phyloP scores from a whole-genome alignment of 1,139 yeast species.

The Taphrina wiesneri region DNA sequence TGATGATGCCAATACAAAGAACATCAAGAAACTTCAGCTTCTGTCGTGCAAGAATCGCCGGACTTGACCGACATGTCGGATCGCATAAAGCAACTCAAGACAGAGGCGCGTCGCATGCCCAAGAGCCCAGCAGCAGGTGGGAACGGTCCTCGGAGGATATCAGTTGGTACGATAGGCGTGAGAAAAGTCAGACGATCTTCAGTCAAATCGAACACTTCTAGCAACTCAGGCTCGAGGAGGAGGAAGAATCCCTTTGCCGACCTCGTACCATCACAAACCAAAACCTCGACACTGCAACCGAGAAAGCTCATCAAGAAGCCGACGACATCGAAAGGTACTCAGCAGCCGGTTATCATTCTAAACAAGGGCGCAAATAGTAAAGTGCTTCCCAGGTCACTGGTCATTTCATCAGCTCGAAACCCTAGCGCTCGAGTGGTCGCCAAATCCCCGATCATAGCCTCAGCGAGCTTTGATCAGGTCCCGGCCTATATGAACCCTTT shows the following conservation, averaged over 20 bases:
- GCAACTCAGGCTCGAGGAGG: background rate
- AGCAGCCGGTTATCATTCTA: background rate
- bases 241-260: conserved; percentile 15
- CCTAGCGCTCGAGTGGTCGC: background rate
- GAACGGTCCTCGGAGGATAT: conserved; percentile 24
- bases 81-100: conserved; percentile 23
- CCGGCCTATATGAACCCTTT: background rate
- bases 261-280: conserved; percentile 8
- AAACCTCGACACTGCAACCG: background rate
- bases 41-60: background rate
- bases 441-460: background rate
- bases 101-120: conserved; percentile 21
- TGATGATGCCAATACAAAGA: background rate
- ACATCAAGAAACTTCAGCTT: background rate
- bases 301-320: background rate
- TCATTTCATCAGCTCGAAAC: background rate
- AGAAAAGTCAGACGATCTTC: conserved; percentile 10
- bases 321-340: background rate
- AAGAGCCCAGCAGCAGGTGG: conserved; percentile 4
- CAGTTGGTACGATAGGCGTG: conserved; percentile 26
- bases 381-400: background rate
- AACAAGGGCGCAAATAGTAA: background rate
- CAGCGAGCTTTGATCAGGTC: background rate
- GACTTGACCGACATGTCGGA: conserved; percentile 14
- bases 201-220: conserved; percentile 8